phyloP scores from a whole-genome alignment of 768 basidiomycete species.

The Amanita muscaria region DNA sequence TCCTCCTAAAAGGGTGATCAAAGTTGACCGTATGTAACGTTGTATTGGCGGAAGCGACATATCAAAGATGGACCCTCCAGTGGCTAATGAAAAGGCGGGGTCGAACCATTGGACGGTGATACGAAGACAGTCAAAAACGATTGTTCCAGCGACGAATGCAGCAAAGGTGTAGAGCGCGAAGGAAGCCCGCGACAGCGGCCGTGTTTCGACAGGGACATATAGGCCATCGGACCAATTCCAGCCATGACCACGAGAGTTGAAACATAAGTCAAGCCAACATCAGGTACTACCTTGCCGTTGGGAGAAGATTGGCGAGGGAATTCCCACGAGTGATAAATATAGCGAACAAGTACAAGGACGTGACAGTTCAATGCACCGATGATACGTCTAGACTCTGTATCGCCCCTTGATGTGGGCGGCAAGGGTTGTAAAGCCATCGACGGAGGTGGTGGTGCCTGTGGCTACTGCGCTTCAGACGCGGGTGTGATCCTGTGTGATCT shows the following conservation, averaged over 20 bases:
- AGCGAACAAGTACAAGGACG: no score
- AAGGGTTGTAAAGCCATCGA: no score
- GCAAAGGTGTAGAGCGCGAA: conserved; percentile 29
- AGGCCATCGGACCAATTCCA: conserved; percentile 51
- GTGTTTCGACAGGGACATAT: conserved; percentile 32
- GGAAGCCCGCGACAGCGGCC: conserved; percentile 26
- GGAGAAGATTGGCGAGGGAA: not conserved
- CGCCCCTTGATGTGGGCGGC: no score
- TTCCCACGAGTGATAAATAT: no score
- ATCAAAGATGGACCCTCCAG: conserved; percentile 37
- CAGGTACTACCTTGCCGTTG: not conserved
- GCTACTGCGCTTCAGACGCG: no score
- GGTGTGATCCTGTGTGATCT: no score
- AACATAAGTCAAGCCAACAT: conserved; percentile 31
- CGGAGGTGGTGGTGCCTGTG: no score
- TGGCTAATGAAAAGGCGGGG: conserved; percentile 29
- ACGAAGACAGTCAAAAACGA: conserved; percentile 38
- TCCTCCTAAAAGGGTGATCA: conserved; percentile 36
- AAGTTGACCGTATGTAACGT: conserved; percentile 34
- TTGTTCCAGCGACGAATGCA: conserved; percentile 25
- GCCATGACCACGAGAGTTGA: conserved; percentile 47
- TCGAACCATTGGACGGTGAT: conserved; percentile 39
- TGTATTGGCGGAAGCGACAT: conserved; percentile 22
- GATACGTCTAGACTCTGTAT: no score
- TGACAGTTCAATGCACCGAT: no score